Base-by-base conservation (phyloP, 2,329 filamentous ascomycete species). In the Sporothrix schenckii region DNA sequence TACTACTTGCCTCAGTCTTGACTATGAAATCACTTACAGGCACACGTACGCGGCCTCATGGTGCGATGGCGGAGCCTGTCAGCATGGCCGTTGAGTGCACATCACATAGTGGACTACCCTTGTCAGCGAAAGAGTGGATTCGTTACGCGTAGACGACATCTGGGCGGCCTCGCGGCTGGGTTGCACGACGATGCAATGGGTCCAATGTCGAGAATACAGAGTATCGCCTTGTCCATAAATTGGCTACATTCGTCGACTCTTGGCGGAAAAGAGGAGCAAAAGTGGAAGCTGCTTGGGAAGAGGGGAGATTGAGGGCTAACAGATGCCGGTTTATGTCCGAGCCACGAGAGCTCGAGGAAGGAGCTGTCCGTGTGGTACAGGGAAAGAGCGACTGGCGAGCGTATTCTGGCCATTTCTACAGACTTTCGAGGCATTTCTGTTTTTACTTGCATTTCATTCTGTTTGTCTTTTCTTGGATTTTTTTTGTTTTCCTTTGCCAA, bases 101-200 rank as follows among this genome's bases (percentile, higher is more conserved):
- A 24, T 24, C 76, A 79, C 81, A 11, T 78, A 89, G 4, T 91
- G 89, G 88, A 80, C 83, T 73, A 82, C 80, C 5, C 77, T 91
- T 72, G 81, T 84, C 73, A 80, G 84, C 66, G 86, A 86, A 71
- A 87, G 87, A 0, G 86, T 87, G n/a, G 85, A 85, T 71, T 76
- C 91, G 70, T 74, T 91, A 66, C 90, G 90, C 77, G 88, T 86
- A 0, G 88, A 91, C 81, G 88, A 91, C 79, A 67, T 75, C 21
- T 49, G 61, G 24, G 69, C 68, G 3, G 74, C 74, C 5, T 39
- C 34, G 7, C 34, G 6, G 34, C 34, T 30, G n/a, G 72, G 74
- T 53, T 75, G 74, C 72, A 56, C 68, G 10, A 72, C 70, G 66
- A 14, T 16, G 13, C n/a, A 61, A 34, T 44, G 34, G 19, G n/a